Base-by-base conservation (phyloP, 2,329 filamentous ascomycete genomes). In the Cordyceps javanica region DNA sequence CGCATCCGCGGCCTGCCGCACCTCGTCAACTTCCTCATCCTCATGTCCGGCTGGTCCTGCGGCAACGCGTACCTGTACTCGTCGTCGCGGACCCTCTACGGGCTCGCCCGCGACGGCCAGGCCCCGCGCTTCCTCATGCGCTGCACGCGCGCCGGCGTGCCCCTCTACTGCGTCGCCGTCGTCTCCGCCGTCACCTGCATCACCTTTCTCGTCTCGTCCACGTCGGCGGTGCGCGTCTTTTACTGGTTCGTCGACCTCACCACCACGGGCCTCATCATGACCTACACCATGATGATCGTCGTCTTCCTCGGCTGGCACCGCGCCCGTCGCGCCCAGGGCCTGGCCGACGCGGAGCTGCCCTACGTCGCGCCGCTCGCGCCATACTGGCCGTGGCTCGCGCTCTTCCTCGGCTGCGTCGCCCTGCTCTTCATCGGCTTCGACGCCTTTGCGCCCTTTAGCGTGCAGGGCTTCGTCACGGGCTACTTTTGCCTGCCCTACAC, bases 11-110 rank as follows among this genome's bases (percentile, higher is more conserved):
- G 76, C 13, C 75, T 84, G 14, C 80, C 81, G 11, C 72, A 79
- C 52, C 68, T 85, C 38, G 75, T 82, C 61, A 85, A 85, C 66
- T 81, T 80, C 30, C 82, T 83, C 32, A 83, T 90, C 62, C 74
- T 89, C 49, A 83, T 86, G 7, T 73, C 67, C 10, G 72, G 69
- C 48, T 66, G 68, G 59, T 75, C 72, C 42, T 73, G 72, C 42
- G 76, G 75, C 16, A 78, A 78, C 60, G 75, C 73, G n/a, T 77
- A 77, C 62, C 73, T 78, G 19, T 79, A 78, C 67, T 73, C 74
- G 26, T 72, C 75, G 0, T 75, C 72, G 8, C 69, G 76, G 51
- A 76, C 75, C 5, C 72, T 78, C 26, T 78, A 77, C 60, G 74
- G 75, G 53, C 75, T 82, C 34, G 77, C 80, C 19, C 66, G 66